phyloP scores from a whole-genome alignment of 176 grass and related monocot genomes.

The Tuctoria greenei region DNA sequence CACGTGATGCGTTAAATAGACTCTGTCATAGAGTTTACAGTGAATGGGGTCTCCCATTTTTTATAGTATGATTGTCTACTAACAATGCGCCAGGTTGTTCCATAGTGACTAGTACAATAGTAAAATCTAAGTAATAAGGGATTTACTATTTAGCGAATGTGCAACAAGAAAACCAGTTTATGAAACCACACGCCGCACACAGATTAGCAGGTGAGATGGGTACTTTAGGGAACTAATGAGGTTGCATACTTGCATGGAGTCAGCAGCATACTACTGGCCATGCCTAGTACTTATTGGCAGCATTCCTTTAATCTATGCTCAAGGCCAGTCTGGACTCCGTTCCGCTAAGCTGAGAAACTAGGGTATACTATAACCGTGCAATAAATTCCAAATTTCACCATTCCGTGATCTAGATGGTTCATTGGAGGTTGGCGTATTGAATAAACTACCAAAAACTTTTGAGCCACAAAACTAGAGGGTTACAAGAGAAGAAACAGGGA shows the following conservation, averaged over 20 bases:
- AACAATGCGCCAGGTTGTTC: slow-evolving; percentile 25
- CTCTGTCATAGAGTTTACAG: slow-evolving; percentile 41
- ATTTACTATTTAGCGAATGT: neutral
- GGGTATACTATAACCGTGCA: too few relatives aligned
- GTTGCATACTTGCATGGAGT: slow-evolving; percentile 26
- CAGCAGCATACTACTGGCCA: neutral
- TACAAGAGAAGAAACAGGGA: neutral
- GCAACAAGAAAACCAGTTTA: slow-evolving; percentile 4
- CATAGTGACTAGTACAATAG: neutral
- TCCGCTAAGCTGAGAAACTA: too few relatives aligned
- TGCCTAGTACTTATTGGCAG: too few relatives aligned
- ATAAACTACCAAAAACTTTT: neutral
- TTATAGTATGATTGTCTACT: slow-evolving; percentile 12
- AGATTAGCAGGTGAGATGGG: neutral
- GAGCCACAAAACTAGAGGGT: neutral
- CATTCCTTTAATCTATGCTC: too few relatives aligned
- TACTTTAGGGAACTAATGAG: slow-evolving; percentile 10
- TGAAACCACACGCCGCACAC: neutral
- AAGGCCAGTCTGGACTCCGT: slow-evolving; percentile 20
- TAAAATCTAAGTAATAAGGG: slow-evolving; percentile 16
- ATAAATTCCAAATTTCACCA: too few relatives aligned
- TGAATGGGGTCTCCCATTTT: neutral
- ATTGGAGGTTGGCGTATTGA: neutral
- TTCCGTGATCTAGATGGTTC: neutral
- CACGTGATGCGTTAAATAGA: slow-evolving; percentile 43